These are phyloP conservation scores for Neurospora sp. DNA, from an alignment of 2,329 filamentous ascomycete genomes.

Conservation along the genomic window DNA sequence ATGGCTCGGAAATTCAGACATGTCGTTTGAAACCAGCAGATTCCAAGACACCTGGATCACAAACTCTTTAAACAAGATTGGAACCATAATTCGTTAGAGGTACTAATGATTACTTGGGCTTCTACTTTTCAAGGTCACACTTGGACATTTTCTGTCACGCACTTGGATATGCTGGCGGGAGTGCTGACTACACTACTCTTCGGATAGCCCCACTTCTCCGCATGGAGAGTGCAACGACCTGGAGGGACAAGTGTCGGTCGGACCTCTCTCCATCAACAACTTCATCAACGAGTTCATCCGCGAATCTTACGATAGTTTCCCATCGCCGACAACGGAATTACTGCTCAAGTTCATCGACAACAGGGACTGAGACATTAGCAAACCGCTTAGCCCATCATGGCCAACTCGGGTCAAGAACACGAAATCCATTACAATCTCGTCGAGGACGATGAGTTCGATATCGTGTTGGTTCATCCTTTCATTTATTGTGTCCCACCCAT, in stretches of 20 bases:
- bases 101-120: neutral
- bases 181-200: neutral
- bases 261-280: neutral
- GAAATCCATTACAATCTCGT: slow-evolving; percentile 33
- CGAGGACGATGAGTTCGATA: slow-evolving; percentile 44
- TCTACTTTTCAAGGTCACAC: neutral
- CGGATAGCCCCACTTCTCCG: neutral
- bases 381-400: neutral
- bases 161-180: neutral
- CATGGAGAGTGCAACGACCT: neutral
- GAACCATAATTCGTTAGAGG: neutral
- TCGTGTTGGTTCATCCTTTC: slow-evolving; percentile 32
- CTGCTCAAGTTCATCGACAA: neutral
- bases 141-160: neutral
- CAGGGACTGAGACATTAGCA: neutral
- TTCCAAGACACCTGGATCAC: neutral
- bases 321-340: neutral
- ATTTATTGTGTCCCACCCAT: neutral
- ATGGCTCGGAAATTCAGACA: no score
- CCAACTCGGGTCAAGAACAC: slow-evolving; percentile 9
- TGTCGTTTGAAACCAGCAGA: neutral
- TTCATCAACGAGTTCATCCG: neutral
- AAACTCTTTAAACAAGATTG: neutral
- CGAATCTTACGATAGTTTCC: neutral
- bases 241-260: neutral